Evolutionary conservation across 1,139 yeast genomes (phyloP).

Genomic region (Candida smagusa): DNA sequence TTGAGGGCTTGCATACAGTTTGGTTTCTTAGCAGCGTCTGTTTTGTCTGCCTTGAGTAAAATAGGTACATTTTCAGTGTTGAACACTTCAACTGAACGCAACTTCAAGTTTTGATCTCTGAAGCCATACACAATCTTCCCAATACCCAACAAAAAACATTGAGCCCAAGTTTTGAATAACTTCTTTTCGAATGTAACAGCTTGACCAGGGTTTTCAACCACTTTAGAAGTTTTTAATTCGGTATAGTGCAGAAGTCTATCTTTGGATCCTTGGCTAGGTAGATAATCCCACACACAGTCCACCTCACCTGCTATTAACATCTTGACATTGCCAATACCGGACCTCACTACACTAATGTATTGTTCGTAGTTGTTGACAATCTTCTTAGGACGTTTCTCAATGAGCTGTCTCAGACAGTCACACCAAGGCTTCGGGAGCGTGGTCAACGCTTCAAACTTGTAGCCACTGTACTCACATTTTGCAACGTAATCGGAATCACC

Average conservation of each 20-base stretch:
- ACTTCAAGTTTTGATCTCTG: slow-evolving; percentile 65
- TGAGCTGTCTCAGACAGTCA: slow-evolving; percentile 55
- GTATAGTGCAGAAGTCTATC: slow-evolving; percentile 70
- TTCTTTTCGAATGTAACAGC: slow-evolving; percentile 67
- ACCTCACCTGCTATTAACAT: slow-evolving; percentile 85
- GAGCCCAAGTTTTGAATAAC: slow-evolving; percentile 85
- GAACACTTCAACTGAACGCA: slow-evolving; percentile 70
- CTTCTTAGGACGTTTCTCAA: slow-evolving; percentile 61
- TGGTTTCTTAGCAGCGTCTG: slow-evolving; percentile 16
- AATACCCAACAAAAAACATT: slow-evolving; percentile 83
- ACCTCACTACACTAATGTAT: slow-evolving; percentile 71
- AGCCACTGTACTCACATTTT: slow-evolving; percentile 63
- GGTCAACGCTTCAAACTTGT: slow-evolving; percentile 78
- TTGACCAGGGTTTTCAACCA: slow-evolving; percentile 50
- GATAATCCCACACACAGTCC: slow-evolving; percentile 82
- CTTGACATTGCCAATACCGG: slow-evolving; percentile 76
- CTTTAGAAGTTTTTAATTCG: slow-evolving; percentile 74
- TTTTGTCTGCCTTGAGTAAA: slow-evolving; percentile 43
- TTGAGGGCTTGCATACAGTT: slow-evolving; percentile 76
- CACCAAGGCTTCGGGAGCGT: slow-evolving; percentile 80
- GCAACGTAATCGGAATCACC: slow-evolving; percentile 27
- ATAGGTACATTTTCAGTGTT: slow-evolving; percentile 77
- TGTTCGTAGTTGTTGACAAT: slow-evolving; percentile 71
- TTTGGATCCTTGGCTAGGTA: slow-evolving; percentile 48
- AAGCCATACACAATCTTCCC: slow-evolving; percentile 80